Conservation (phyloP, 2,329 filamentous ascomycete genomes). For the Fusarium haematococcum region DNA sequence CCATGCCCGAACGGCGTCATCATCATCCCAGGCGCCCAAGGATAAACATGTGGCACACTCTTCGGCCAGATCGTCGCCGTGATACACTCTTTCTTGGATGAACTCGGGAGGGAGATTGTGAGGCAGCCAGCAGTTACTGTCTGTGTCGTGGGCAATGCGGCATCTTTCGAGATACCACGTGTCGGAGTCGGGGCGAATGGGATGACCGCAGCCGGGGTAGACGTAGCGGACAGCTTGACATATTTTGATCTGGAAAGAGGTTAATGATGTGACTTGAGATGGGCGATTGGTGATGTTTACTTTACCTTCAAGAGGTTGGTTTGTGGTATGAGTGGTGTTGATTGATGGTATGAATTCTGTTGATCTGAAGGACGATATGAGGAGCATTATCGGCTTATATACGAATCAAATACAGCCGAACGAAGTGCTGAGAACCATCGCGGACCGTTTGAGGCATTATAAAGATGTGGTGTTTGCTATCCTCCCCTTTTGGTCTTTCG, state of each 20-base stretch:
- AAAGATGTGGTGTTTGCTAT: neutral
- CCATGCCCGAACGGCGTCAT: neutral
- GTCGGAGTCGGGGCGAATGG: constrained; percentile 6
- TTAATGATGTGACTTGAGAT: neutral
- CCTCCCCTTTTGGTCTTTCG: neutral
- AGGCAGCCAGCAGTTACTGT: constrained; percentile 39
- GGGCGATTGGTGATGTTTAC: neutral
- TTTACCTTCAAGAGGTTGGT: neutral
- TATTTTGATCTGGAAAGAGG: constrained; percentile 24
- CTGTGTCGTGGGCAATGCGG: neutral
- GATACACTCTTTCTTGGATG: constrained; percentile 21
- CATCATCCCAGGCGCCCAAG: neutral
- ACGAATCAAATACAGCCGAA: neutral
- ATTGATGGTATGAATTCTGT: neutral
- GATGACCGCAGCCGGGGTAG: constrained; percentile 40
- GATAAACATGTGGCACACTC: neutral
- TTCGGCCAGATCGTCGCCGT: constrained; percentile 2
- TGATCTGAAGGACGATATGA: neutral
- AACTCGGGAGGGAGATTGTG: neutral
- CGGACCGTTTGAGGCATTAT: neutral
- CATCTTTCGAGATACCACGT: constrained; percentile 34
- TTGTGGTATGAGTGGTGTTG: neutral
- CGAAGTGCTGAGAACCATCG: neutral
- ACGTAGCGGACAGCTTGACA: constrained; percentile 39
- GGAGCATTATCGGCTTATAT: neutral